Base-by-base conservation (phyloP, 192 early-diverging fungal species). In the Coemansia sp. region DNA sequence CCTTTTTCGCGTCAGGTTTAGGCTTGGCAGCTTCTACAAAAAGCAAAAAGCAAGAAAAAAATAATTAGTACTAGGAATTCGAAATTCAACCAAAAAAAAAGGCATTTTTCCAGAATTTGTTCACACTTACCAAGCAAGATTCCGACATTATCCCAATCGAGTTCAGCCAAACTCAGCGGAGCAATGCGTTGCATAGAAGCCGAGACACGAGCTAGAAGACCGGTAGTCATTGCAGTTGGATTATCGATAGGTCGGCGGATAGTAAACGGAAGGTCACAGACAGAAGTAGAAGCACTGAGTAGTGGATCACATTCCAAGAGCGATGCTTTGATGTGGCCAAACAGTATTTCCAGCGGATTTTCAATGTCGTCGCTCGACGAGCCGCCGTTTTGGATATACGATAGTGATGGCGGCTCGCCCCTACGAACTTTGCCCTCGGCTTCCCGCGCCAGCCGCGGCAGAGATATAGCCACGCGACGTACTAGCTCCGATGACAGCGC, bases 111-210 rank as follows among this genome's bases (percentile, higher is more conserved):
- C 27, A 36, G 41, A 40, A 66, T 27, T 41, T 41, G 12, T 33
- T 70, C 33, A 15, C 41, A 50, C 79, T 76, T 81, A 81, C 79
- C 79, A 22, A 84, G 64, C 38, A 97, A 80, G 31, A 95, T 75
- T n/a, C 97, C 96, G 47, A 96, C 93, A 80, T 97, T 97, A 76
- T 97, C 95, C 95, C 95, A 97, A 12, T 89, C 80, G 16, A 82
- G 73, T 55, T 91, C 93, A 5, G 95, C 93, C 39, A 97, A 84
- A 64, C 86, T 87, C 50, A 94, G 77, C 29, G 95, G 95, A 65
- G 95, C 94, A 66, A 95, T 92, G 69, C 85, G 88, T 78, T 95
- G 87, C 89, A 97, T 90, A 65, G 88, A 85, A 20, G 75, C 75
- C 5, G 76, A 78, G n/a, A 83, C 79, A 43, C 78, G 75, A 70